A percentile compares a stretch with the other conserved stretches of the same genome.
These are phyloP conservation scores for Penicillium samsonianum DNA, from an alignment of 495 filamentous ascomycete genomes.

Conservation along the genomic window DNA sequence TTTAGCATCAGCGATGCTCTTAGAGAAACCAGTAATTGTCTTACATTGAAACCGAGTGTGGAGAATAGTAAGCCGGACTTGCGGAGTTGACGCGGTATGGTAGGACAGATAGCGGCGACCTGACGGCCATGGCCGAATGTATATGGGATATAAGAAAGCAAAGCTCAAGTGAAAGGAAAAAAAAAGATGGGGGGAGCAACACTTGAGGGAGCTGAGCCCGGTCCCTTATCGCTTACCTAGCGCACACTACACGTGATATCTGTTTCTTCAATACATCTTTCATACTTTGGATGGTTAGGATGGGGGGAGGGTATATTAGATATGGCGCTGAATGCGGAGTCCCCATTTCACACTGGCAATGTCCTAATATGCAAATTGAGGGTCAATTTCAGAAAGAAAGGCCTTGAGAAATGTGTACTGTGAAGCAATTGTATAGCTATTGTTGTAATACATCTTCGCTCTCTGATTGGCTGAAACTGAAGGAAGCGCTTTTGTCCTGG, in stretches of 20 bases:
- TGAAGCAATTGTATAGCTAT: conserved; percentile 7
- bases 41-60: conserved; percentile 24
- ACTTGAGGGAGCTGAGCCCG: conserved; percentile 2
- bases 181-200: conserved; percentile 2
- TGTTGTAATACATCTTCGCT: not conserved
- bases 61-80: conserved; percentile 18
- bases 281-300: conserved; percentile 2
- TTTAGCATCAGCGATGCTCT: conserved; percentile 1
- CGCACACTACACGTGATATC: conserved; percentile 14
- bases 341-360: not conserved
- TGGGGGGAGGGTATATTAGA: not conserved
- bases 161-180: not conserved
- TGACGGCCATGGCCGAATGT: conserved; percentile 31
- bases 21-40: not conserved
- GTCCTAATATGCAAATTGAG: not conserved
- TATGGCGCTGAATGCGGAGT: not conserved
- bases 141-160: not conserved
- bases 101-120: conserved; percentile 38
- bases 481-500: conserved; percentile 11
- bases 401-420: not conserved
- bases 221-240: conserved; percentile 13
- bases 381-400: not conserved
- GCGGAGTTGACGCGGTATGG: conserved; percentile 20
- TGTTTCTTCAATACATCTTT: conserved; percentile 1
- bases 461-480: not conserved